Conservation (phyloP, 2,329 filamentous ascomycete genomes). For the Talaromyces funiculosus region DNA sequence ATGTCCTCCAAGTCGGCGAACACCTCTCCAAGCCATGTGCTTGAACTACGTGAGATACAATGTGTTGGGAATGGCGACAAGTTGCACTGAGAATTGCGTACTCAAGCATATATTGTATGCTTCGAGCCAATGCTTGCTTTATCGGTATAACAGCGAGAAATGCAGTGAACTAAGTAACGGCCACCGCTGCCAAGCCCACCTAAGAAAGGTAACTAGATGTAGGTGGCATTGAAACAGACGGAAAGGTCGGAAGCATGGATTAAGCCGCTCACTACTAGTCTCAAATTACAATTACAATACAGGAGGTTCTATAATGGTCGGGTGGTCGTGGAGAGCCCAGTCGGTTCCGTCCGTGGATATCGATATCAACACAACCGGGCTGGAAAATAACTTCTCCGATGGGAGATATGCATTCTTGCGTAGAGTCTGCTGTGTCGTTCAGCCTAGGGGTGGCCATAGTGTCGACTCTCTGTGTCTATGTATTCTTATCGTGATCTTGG, state of each 20-base stretch:
- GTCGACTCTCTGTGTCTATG: neutral
- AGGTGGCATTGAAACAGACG: too few relatives aligned
- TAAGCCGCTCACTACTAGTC: neutral
- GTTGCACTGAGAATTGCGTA: neutral
- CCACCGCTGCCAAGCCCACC: neutral
- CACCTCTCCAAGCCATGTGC: neutral
- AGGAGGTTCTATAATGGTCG: neutral
- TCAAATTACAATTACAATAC: neutral
- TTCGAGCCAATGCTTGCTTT: neutral
- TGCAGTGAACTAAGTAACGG: neutral
- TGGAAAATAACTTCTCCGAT: neutral
- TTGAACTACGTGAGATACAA: neutral
- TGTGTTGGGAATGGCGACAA: neutral
- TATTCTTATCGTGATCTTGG: neutral
- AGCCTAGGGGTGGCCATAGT: neutral
- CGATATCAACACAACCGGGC: neutral
- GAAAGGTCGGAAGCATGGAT: neutral
- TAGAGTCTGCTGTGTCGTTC: neutral
- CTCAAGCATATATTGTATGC: neutral
- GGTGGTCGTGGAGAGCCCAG: neutral
- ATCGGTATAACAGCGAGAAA: neutral
- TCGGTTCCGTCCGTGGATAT: neutral
- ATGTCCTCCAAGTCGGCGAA: neutral
- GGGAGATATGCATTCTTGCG: too few relatives aligned
- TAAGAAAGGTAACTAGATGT: too few relatives aligned